Percentiles rank a stretch among this genome's conserved stretches.
Evolutionary conservation across 164 flowering plant species (phyloP).

Genomic region (Litsea cubeba): DNA sequence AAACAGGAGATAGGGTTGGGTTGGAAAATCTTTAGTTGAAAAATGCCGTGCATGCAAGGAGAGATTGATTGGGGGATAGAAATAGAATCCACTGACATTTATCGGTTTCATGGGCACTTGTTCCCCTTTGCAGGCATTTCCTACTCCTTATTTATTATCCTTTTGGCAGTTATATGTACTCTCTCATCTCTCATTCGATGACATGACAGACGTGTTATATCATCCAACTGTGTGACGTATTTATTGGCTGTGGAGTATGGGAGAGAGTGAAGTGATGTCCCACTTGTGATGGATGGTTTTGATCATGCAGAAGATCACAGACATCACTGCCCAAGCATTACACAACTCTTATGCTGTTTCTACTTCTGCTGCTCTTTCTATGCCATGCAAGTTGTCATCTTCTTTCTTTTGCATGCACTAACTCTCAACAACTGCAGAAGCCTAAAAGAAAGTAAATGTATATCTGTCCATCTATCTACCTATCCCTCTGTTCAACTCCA

Average conservation of each 20-base stretch:
- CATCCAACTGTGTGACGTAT: neutral
- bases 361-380: too few species aligned
- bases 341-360: neutral
- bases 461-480: neutral
- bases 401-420: neutral
- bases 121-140: constrained; percentile 7
- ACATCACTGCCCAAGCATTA: neutral
- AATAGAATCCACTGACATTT: constrained; percentile 7
- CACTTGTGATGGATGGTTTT: neutral
- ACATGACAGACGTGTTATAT: constrained; percentile 2
- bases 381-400: constrained; percentile 6
- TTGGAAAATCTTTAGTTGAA: constrained; percentile 1
- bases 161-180: constrained; percentile 2
- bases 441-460: too few species aligned
- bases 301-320: neutral
- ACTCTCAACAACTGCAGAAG: neutral
- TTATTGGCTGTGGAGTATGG: neutral
- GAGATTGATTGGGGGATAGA: constrained; percentile 6
- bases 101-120: constrained; percentile 11
- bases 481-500: neutral
- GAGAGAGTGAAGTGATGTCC: neutral
- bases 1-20: constrained; percentile 1
- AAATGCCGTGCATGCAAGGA: constrained; percentile 3
- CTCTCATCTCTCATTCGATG: neutral
- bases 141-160: neutral